phyloP scores from a whole-genome alignment of 176 grass and related monocot species.

The Avena sativa region DNA sequence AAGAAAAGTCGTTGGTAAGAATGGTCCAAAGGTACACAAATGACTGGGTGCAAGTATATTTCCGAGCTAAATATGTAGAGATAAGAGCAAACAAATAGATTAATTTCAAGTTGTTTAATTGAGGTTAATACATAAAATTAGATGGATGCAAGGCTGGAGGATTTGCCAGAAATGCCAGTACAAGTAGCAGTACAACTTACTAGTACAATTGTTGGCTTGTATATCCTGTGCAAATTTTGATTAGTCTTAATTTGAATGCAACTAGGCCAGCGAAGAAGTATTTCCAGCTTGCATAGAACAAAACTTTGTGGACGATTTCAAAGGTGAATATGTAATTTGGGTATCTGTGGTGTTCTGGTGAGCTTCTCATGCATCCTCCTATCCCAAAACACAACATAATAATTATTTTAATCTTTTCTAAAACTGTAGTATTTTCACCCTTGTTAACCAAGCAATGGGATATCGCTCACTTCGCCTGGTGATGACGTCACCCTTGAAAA shows the following conservation, averaged over 20 bases:
- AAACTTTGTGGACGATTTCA: too few species aligned
- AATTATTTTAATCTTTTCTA: too few species aligned
- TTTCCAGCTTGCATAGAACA: too few species aligned
- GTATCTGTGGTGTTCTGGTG: slow-evolving; percentile 24
- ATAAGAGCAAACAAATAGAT: background rate
- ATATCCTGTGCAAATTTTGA: background rate
- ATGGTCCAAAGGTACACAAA: too few species aligned
- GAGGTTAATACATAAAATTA: background rate
- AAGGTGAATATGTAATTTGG: background rate
- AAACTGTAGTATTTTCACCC: background rate
- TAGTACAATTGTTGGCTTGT: background rate
- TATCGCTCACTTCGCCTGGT: background rate
- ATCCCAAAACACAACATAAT: background rate
- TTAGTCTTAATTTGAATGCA: too few species aligned
- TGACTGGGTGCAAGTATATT: background rate
- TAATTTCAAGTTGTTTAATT: background rate
- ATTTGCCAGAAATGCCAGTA: background rate
- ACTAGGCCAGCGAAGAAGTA: too few species aligned
- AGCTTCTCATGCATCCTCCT: background rate
- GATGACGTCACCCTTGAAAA: slow-evolving; percentile 38
- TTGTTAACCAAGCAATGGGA: background rate
- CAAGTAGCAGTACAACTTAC: slow-evolving; percentile 6
- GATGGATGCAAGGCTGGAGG: slow-evolving; percentile 12
- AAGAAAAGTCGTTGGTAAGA: slow-evolving; percentile 12
- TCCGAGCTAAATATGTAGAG: background rate